phyloP scores from a whole-genome alignment of 2,329 filamentous ascomycete species.

The Ophiostoma ips region DNA sequence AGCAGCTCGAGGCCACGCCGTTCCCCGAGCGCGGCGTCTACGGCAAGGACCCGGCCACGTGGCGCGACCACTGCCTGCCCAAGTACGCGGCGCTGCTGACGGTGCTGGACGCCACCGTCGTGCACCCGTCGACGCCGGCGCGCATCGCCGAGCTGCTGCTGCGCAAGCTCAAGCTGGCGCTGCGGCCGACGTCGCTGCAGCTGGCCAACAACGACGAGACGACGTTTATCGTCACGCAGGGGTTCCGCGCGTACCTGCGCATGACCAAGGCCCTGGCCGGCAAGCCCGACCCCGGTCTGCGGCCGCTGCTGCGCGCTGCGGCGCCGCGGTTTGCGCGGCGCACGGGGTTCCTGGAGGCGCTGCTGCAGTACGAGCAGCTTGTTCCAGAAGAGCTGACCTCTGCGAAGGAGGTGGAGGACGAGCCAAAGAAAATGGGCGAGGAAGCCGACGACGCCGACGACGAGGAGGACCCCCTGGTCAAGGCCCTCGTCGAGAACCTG shows the following conservation, averaged over 20 bases:
- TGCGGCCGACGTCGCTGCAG: slow-evolving; percentile 43
- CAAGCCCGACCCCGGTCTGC: slow-evolving; percentile 45
- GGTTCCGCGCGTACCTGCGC: slow-evolving; percentile 57
- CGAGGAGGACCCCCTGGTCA: slow-evolving; percentile 47
- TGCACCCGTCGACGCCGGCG: slow-evolving; percentile 53
- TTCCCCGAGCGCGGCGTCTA: slow-evolving; percentile 51
- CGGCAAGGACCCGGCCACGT: slow-evolving; percentile 46
- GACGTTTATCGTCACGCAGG: slow-evolving; percentile 61
- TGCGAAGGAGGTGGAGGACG: background rate
- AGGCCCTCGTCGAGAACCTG: slow-evolving; percentile 58
- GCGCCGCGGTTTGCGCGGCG: slow-evolving; percentile 52
- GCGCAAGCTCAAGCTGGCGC: slow-evolving; percentile 49
- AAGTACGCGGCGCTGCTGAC: slow-evolving; percentile 55
- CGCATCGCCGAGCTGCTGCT: slow-evolving; percentile 53
- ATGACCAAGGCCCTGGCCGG: slow-evolving; percentile 44
- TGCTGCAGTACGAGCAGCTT: slow-evolving; percentile 39
- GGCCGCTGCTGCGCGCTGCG: slow-evolving; percentile 50
- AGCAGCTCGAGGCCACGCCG: slow-evolving; percentile 46
- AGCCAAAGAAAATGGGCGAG: slow-evolving; percentile 3
- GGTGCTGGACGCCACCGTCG: slow-evolving; percentile 44
- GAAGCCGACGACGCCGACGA: slow-evolving; percentile 21
- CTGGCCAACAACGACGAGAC: slow-evolving; percentile 43
- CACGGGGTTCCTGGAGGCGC: slow-evolving; percentile 51
- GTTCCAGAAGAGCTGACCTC: slow-evolving; percentile 10
- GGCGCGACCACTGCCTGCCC: slow-evolving; percentile 49